Evolutionary conservation across 2,329 filamentous ascomycete species (phyloP).

Genomic region (Colletotrichum sp.): DNA sequence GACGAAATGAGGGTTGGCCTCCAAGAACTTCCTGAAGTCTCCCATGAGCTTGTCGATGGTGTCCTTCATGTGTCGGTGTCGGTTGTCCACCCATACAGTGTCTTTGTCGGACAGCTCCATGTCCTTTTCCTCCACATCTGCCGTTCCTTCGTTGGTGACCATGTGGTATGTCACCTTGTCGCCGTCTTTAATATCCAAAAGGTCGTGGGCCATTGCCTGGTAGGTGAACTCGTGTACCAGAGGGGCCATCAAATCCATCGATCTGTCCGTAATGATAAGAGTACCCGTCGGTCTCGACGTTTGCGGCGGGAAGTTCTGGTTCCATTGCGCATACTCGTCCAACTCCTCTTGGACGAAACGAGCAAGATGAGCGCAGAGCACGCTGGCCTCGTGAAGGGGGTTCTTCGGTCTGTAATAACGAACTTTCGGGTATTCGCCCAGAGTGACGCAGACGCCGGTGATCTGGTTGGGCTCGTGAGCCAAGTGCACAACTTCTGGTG

Average conservation of each 20-base stretch:
- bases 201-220: constrained; percentile 96
- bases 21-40: constrained; percentile 91
- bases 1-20: constrained; percentile 90
- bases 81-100: constrained; percentile 92
- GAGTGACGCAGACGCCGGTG: constrained; percentile 83
- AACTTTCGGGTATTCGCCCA: constrained; percentile 94
- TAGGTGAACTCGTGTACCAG: constrained; percentile 97
- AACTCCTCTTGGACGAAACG: constrained; percentile 91
- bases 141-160: constrained; percentile 74
- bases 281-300: constrained; percentile 79
- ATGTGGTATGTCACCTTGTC: constrained; percentile 90
- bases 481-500: background rate
- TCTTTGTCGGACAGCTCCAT: constrained; percentile 92
- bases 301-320: constrained; percentile 84
- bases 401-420: constrained; percentile 84
- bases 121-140: constrained; percentile 80
- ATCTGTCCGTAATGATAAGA: constrained; percentile 86
- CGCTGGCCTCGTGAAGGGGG: constrained; percentile 83
- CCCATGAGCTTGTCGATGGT: constrained; percentile 91
- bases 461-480: constrained; percentile 57
- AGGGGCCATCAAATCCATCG: constrained; percentile 90
- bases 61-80: constrained; percentile 97
- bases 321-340: constrained; percentile 85
- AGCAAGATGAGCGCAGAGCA: constrained; percentile 86
- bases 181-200: constrained; percentile 85